Percentiles rank a stretch among this genome's conserved stretches.
phyloP scores from a whole-genome alignment of 768 basidiomycete species.

The Amanita subjunquillea region DNA sequence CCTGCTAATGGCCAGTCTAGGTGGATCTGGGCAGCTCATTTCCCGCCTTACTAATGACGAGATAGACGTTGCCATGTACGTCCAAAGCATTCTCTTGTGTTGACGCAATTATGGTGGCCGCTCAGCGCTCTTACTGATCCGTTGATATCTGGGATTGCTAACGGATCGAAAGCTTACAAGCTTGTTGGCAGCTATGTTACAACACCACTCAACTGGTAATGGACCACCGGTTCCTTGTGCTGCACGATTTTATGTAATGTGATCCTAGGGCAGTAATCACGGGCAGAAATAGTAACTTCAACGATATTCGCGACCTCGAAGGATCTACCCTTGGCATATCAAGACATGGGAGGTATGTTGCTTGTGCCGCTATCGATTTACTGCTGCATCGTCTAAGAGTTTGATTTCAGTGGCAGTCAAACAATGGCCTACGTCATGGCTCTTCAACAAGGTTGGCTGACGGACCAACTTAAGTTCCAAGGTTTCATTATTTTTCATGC shows the following conservation, averaged over 20 bases:
- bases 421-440: conserved; percentile 97
- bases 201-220: conserved; percentile 78
- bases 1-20: conserved; percentile 23
- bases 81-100: conserved; percentile 3
- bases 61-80: conserved; percentile 78
- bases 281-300: conserved; percentile 62
- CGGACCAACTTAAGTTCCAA: conserved; percentile 54
- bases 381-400: neutral
- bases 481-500: conserved; percentile 25
- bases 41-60: conserved; percentile 61
- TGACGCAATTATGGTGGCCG: conserved; percentile 1
- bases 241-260: neutral
- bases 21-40: conserved; percentile 82
- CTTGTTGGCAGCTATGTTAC: conserved; percentile 88
- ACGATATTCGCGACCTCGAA: conserved; percentile 63
- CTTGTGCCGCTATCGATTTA: neutral
- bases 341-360: conserved; percentile 63
- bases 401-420: conserved; percentile 58
- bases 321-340: conserved; percentile 87
- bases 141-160: conserved; percentile 86
- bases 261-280: conserved; percentile 80
- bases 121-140: conserved; percentile 77
- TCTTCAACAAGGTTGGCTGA: conserved; percentile 74
- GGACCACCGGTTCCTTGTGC: neutral
- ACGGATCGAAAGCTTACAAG: conserved; percentile 80